Base-by-base conservation (phyloP, 208 protist genomes). In the Strigomonas culicis region DNA sequence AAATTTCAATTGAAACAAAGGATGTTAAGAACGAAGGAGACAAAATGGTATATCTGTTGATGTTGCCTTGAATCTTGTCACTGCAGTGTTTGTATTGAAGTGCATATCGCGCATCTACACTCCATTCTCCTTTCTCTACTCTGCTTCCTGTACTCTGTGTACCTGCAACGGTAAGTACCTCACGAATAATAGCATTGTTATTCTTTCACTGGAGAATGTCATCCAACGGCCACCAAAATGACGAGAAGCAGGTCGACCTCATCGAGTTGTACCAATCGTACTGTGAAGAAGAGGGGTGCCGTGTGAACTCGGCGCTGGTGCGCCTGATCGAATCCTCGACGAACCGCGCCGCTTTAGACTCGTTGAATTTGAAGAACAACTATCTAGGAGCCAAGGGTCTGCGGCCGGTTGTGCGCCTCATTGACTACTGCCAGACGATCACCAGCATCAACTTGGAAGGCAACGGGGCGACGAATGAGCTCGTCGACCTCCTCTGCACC, bases 301-400 rank as follows among this genome's bases (percentile, higher is more conserved):
- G 77, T 24, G 74, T 80, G 6, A 97, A 97, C 73, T 93, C 88
- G 0, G 87, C 92, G 10, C 68, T 97, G 22, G 60, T 95, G 17
- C 65, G 68, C 15, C 84, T 84, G 64, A 87, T 93, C 15, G 67
- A 84, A 52, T 58, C 63, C 46, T 21, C 36, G 21, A 41, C 21
- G 50, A 43, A 22, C 7, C 49, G 58, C 39, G 63, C 59, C 24
- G 64, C 59, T 13, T 56, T 77, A 51, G 60, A 72, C 55, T 62
- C 51, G 22, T 53, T 77, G 3, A 68, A 89, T 52, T 73, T 97
- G 4, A 52, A 72, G 17, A 76, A 77, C 66, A 95, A 95, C 77
- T 97, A 97, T 51, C 72, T 97, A n/a, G 92, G 92, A 21, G 72
- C 90, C 4, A 91, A 90, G 7, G 92, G 92, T 7, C 74, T 95